Percentiles rank a stretch among this genome's conserved stretches.
These are phyloP conservation scores for Saccharomyces eubayanus DNA, from an alignment of 805 yeast genomes.

Conservation along the genomic window DNA sequence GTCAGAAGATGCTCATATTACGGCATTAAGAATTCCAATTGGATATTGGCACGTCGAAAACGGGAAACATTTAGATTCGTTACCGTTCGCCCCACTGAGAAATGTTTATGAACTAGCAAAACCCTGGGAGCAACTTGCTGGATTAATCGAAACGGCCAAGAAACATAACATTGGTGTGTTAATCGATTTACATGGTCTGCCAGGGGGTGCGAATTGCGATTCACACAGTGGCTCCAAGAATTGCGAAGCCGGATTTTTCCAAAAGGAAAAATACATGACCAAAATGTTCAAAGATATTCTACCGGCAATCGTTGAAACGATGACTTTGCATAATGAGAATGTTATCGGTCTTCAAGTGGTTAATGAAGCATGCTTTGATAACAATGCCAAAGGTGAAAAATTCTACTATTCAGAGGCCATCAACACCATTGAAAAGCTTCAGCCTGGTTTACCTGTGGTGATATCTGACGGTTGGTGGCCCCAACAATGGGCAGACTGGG, in stretches of 20 bases:
- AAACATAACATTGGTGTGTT: constrained; percentile 59
- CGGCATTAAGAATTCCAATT: constrained; percentile 75
- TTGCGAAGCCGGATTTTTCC: constrained; percentile 31
- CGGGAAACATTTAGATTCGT: constrained; percentile 44
- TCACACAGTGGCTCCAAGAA: constrained; percentile 71
- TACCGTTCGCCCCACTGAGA: constrained; percentile 51
- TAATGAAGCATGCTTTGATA: constrained; percentile 69
- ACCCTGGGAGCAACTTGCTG: constrained; percentile 54
- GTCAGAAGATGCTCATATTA: constrained; percentile 50
- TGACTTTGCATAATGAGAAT: constrained; percentile 46
- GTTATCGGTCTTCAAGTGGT: constrained; percentile 77
- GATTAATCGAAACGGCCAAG: constrained; percentile 52
- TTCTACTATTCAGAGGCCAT: constrained; percentile 60
- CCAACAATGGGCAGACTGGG: constrained; percentile 64
- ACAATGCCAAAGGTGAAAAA: constrained; percentile 44
- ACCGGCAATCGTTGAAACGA: constrained; percentile 54
- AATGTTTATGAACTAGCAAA: constrained; percentile 55
- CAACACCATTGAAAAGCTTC: constrained; percentile 47
- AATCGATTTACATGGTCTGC: constrained; percentile 81
- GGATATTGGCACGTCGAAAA: constrained; percentile 86
- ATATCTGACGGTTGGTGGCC: constrained; percentile 96
- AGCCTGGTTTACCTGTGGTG: constrained; percentile 54
- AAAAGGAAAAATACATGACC: constrained; percentile 33
- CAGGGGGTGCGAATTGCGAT: constrained; percentile 84
- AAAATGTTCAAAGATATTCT: constrained; percentile 42